phyloP scores from a whole-genome alignment of 202 grass and related monocot species.

The Cymbopogon flexuosus region DNA sequence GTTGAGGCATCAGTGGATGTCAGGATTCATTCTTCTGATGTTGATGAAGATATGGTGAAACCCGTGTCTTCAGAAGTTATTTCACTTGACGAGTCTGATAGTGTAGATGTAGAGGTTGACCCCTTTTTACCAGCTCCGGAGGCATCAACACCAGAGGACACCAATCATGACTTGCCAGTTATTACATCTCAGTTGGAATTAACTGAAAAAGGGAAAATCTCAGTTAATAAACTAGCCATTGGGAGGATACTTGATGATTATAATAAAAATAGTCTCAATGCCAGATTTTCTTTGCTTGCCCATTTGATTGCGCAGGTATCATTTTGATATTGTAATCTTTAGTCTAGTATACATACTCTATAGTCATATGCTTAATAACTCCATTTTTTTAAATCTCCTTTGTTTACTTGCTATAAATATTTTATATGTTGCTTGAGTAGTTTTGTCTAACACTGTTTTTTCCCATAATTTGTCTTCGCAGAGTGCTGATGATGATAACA shows the following conservation, averaged over 20 bases:
- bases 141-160: constrained; percentile 45
- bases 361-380: constrained; percentile 12
- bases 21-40: constrained; percentile 30
- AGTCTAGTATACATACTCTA: constrained; percentile 7
- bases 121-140: constrained; percentile 39
- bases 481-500: constrained; percentile 63
- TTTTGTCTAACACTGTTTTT: constrained; percentile 27
- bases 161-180: constrained; percentile 60
- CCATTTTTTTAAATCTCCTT: not conserved
- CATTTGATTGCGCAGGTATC: constrained; percentile 84
- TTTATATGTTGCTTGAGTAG: constrained; percentile 13
- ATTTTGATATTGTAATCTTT: constrained; percentile 31
- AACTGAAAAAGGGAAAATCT: constrained; percentile 53
- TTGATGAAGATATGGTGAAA: constrained; percentile 36
- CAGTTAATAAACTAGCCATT: constrained; percentile 51
- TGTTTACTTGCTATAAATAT: constrained; percentile 29
- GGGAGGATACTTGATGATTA: constrained; percentile 64
- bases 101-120: constrained; percentile 42
- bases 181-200: constrained; percentile 70
- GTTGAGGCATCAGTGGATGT: constrained; percentile 17
- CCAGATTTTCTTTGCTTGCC: constrained; percentile 71
- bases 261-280: constrained; percentile 46
- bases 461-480: constrained; percentile 38
- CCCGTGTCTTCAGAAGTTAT: constrained; percentile 51
- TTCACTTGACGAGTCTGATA: constrained; percentile 44